Percentiles rank a stretch among this genome's conserved stretches.
phyloP scores from a whole-genome alignment of 2,329 filamentous ascomycete species.

The Curvularia eragrostidis region DNA sequence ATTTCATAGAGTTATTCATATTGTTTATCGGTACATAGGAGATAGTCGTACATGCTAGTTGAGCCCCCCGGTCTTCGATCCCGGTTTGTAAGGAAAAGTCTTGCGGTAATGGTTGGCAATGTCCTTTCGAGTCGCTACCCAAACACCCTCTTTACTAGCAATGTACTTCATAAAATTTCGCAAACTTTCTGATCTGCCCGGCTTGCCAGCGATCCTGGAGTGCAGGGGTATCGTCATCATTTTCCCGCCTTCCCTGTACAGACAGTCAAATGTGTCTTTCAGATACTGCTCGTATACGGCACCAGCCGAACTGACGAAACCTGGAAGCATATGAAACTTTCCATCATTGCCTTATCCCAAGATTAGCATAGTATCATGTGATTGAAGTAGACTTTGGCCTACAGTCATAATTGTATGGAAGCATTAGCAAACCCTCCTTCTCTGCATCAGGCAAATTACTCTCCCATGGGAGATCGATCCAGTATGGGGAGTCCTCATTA shows the following conservation, averaged over 20 bases:
- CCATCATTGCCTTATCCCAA: conserved; percentile 47
- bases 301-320: conserved; percentile 51
- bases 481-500: conserved; percentile 64
- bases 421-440: conserved; percentile 62
- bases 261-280: conserved; percentile 60
- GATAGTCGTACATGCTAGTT: not conserved
- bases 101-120: conserved; percentile 59
- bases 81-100: conserved; percentile 54
- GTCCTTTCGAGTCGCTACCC: conserved; percentile 61
- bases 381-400: conserved; percentile 47
- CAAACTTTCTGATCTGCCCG: conserved; percentile 59
- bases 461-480: conserved; percentile 61
- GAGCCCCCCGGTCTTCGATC: conserved; percentile 21
- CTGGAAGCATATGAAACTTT: conserved; percentile 49
- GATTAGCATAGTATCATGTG: conserved; percentile 40
- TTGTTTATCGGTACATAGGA: no score
- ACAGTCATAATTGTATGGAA: conserved; percentile 63
- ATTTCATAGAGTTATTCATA: no score
- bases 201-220: conserved; percentile 60
- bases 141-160: conserved; percentile 59
- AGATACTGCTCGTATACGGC: conserved; percentile 55
- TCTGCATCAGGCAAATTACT: conserved; percentile 49
- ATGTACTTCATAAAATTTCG: conserved; percentile 63
- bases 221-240: conserved; percentile 66
- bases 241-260: conserved; percentile 59